Conservation (phyloP, 2,329 filamentous ascomycete genomes). For the Elsinoe ampelina region DNA sequence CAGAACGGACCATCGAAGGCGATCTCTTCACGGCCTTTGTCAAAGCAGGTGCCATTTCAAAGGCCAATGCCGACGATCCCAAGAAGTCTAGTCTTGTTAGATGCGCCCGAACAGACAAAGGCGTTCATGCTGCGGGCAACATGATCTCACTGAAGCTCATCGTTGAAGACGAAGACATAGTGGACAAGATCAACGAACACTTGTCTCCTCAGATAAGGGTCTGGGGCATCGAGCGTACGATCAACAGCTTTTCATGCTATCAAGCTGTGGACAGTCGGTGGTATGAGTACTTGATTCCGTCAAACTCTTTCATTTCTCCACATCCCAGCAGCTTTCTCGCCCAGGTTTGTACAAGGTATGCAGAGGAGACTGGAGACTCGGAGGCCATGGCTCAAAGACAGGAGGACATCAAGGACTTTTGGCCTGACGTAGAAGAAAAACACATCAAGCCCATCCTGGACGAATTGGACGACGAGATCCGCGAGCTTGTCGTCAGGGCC, state of each 20-base stretch:
- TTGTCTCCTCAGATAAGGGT: constrained; percentile 83
- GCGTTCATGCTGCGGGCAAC: constrained; percentile 91
- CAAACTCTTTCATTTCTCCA: constrained; percentile 83
- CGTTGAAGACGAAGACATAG: constrained; percentile 78
- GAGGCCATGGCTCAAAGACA: constrained; percentile 61
- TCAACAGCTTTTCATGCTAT: constrained; percentile 88
- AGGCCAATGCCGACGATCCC: constrained; percentile 91
- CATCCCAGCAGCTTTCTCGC: constrained; percentile 82
- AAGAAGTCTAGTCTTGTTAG: constrained; percentile 92
- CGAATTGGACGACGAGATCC: constrained; percentile 52
- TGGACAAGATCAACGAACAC: constrained; percentile 81
- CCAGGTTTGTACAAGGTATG: constrained; percentile 68
- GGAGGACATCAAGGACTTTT: constrained; percentile 70
- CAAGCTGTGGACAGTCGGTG: constrained; percentile 88
- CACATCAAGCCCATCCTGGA: constrained; percentile 62
- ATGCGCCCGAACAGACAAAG: constrained; percentile 94
- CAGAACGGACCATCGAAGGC: constrained; percentile 84
- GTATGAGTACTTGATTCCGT: constrained; percentile 96
- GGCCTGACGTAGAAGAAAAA: constrained; percentile 72
- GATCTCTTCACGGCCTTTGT: constrained; percentile 91
- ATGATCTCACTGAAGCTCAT: constrained; percentile 94
- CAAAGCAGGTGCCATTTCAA: constrained; percentile 83
- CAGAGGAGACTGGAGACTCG: constrained; percentile 61
- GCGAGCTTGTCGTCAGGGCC: constrained; percentile 52
- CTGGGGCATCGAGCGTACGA: constrained; percentile 87